Evolutionary conservation across 768 basidiomycete genomes (phyloP).

Genomic region (Boletellus ananas): DNA sequence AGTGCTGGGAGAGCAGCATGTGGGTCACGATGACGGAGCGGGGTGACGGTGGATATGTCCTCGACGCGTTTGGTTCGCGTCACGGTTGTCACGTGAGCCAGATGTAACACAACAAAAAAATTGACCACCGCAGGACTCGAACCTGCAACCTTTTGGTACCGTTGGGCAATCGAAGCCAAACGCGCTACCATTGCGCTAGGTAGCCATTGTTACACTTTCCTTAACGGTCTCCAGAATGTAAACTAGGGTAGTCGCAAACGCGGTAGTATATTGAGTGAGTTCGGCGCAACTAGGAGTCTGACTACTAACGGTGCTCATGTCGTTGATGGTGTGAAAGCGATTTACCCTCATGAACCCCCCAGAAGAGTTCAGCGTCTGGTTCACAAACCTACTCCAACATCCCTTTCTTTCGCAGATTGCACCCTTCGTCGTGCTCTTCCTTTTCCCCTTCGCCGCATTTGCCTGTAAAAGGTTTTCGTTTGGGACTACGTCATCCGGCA

Average conservation of each 20-base stretch:
- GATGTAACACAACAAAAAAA: conserved; percentile 10
- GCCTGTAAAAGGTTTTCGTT: conserved; percentile 30
- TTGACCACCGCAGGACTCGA: conserved; percentile 93
- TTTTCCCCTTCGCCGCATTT: conserved; percentile 36
- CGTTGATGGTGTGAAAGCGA: conserved; percentile 25
- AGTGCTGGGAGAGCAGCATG: conserved; percentile 58
- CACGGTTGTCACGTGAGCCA: conserved; percentile 24
- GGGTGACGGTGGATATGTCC: too few relatives aligned
- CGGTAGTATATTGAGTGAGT: conserved; percentile 17
- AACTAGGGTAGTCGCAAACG: background rate
- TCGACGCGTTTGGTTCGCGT: background rate
- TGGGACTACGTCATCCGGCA: conserved; percentile 26
- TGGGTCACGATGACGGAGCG: conserved; percentile 30
- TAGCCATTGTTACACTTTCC: conserved; percentile 39
- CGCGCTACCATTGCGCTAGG: conserved; percentile 95
- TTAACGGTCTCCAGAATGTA: background rate
- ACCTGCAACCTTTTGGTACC: conserved; percentile 94
- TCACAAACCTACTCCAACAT: conserved; percentile 36
- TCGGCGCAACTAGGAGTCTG: conserved; percentile 12
- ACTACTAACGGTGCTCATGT: conserved; percentile 26
- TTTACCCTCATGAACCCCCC: conserved; percentile 41
- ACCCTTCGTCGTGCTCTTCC: conserved; percentile 52
- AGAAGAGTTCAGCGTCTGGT: conserved; percentile 39
- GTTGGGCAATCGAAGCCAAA: conserved; percentile 82
- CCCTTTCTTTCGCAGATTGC: conserved; percentile 52